Base-by-base conservation (phyloP, 2,329 filamentous ascomycete genomes). In the Periconia sp. region DNA sequence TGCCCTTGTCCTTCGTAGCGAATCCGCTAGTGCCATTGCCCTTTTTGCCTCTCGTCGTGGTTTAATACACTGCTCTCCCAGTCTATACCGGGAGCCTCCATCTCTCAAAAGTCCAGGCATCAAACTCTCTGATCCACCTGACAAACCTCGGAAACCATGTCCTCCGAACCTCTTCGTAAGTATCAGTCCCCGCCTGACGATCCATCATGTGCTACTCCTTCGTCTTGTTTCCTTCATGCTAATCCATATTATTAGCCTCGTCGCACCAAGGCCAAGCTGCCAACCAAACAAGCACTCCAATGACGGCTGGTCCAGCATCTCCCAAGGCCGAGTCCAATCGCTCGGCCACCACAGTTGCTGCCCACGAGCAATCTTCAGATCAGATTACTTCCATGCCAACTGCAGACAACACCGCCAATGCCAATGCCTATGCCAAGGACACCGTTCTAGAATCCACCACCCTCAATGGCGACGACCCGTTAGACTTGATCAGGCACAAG, bases 401-500 rank as follows among this genome's bases (percentile, higher is more conserved):
- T 47, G 53, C 49, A 49, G 57, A 54, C 50, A 60, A 58, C 35
- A 57, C 60, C 52, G 23, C 31, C 19, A 19, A 17, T 20, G 35
- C 53, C 46, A 52, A 41, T 41, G 53, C 18, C 13, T 45, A 57
- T 17, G 50, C 51, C 55, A 55, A 58, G 49, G 52, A 50, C 20
- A 62, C 59, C 8, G 53, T 58, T 8, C 59, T 63, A 57, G 65
- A 70, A 54, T 59, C 63, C 30, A 52, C 65, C 52, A 54, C 56
- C 41, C 51, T 60, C 27, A 42, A 60, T 35, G 53, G 49, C 17
- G 60, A 52, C 8, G 74, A 77, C 54, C 74, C 74, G n/a, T 68
- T 73, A 35, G 64, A 69, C 45, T 70, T 76, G 37, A 61, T 63
- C 11, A 69, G 67, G 54, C 69, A 72, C 51, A 66, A 64, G 31